Evolutionary conservation across 1,284 basidiomycete species (phyloP), one percentile per base, ranked within the genome.

Genomic region (Lentinula novae-zelandiae): DNA sequence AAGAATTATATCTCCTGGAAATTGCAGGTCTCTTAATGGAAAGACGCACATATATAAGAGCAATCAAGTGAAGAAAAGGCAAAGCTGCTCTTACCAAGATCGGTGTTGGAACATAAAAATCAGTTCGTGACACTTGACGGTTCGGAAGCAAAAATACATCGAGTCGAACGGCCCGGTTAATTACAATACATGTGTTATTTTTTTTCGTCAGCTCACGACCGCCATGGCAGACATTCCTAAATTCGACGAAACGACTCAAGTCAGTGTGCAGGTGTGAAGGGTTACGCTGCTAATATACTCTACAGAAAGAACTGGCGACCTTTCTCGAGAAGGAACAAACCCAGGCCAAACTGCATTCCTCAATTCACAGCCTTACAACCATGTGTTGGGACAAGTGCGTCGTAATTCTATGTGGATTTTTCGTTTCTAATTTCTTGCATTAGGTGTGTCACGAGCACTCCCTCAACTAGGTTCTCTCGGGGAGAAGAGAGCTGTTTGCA

Each of bases 261-360:
- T 90, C 61, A 63, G 81, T 73, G 20, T n/a, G 22, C 61, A 27
- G 17, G 27, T 57, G 15, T 49, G 27, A 51, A 17, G 48, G 40
- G 39, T 2, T 17, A 53, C 3, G 55, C 27, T 62, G 20, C 44
- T 58, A 61, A 20, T 6, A 59, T 51, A 27, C 48, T 49, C 48
- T 61, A 33, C 68, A 95, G 93, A 91, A 89, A 76, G 96, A 98
- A 75, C 85, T 98, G 60, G 79, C 86, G 58, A 73, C 79, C 36
- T 96, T 96, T 77, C 77, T 98, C 62, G 93, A 95, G 68, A 85
- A 87, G 65, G 91, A 97, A 75, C 94, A 96, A 75, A 86, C 90
- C 8, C 90, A 93, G 75, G 79, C 79, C 10, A 77, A 76, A 62
- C 64, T 96, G 42, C 89, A 96, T 71, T 78, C 78, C 31, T 78